Evolutionary conservation across 805 yeast species (phyloP), one percentile per base, ranked within the genome.

Genomic region (Candida ortonii): DNA sequence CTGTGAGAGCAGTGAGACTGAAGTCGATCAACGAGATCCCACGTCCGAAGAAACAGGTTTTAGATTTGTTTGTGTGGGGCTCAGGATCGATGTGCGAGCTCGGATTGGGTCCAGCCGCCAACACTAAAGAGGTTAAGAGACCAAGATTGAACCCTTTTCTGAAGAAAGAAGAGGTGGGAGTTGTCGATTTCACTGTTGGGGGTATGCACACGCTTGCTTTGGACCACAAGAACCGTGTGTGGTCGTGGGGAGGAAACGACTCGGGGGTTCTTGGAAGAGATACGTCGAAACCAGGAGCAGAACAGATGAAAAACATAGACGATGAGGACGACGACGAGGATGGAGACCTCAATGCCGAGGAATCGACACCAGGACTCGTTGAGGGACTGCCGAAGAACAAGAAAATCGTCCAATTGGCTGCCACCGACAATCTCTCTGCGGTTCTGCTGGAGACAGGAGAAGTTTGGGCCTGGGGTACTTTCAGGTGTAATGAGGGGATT

Each of bases 201-300:
- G 99, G 98, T 33, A 90, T 93, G 83, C 99, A 93, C 55, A 76
- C 84, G 1, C 56, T 93, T 28, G 97, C 90, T 0, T 62, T 90
- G 33, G 97, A 88, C 55, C 59, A 74, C 24, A 65, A 76, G 12
- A 87, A 87, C 46, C 69, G 74, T 39, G 61, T 93, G n/a, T 93
- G 97, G 96, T 84, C 96, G 3, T 93, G 99, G 99, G 99, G 99
- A 39, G 84, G 85, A 28, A 93, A 93, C 50, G 99, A 93, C 53
- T 80, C 88, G 41, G 87, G 83, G 22, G 97, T 85, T 4, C 67
- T 93, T 27, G 98, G 97, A 13, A 78, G 99, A 58, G 85, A 83
- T 50, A 82, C 93, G 1, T 71, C 85, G 0, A 54, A 67, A 15
- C 71, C 63, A 8, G 80, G 72, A 6, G 75, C 66, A 14, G 95